Evolutionary conservation across 257 asterid species (phyloP), one percentile per base, ranked within the genome.

Genomic region (Catharanthus roseus): DNA sequence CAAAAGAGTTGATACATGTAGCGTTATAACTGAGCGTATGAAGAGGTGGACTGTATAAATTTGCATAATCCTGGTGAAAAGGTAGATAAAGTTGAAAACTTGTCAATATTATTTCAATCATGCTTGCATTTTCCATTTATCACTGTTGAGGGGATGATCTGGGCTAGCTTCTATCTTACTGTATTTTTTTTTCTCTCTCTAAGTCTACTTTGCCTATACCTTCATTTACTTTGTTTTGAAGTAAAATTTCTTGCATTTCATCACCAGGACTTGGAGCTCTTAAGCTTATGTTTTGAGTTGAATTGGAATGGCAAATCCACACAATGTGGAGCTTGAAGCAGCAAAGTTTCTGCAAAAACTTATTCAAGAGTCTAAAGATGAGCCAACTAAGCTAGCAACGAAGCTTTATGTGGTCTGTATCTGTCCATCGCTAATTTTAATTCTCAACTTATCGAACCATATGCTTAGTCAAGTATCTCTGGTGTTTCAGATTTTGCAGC

Each of bases 341-440:
- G 99, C 99, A 64, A 95, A 95, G 82, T 91, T 95, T 83, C 82
- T 95, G 78, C 99, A 95, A 49, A 95, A 95, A 78, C 97, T 95
- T 72, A 95, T 95, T 75, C 97, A 95, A 82, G 99, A 95, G 60
- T 95, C 99, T 44, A 95, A 79, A 80, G 99, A 95, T 42, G 99
- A 95, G 85, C 97, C 99, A 49, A 86, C 90, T 61, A 95, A 95
- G 78, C 84, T 95, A 88, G 99, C 97, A 34, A 86, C 97, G 67
- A 95, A 95, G 85, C 99, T 95, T 77, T 87, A 89, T 67, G 99
- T 93, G 96, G 99, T 93, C 69, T 33, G 91, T 79, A 54, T 45
- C 63, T 71, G 63, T 54, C 19, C 45, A 18, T 57, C 74, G 50
- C 47, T 69, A 42, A 62, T 62, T 34, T 34, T 21, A n/a, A 62